Conservation (phyloP, 495 filamentous ascomycete species). For the Talaromyces nanjingensis region DNA sequence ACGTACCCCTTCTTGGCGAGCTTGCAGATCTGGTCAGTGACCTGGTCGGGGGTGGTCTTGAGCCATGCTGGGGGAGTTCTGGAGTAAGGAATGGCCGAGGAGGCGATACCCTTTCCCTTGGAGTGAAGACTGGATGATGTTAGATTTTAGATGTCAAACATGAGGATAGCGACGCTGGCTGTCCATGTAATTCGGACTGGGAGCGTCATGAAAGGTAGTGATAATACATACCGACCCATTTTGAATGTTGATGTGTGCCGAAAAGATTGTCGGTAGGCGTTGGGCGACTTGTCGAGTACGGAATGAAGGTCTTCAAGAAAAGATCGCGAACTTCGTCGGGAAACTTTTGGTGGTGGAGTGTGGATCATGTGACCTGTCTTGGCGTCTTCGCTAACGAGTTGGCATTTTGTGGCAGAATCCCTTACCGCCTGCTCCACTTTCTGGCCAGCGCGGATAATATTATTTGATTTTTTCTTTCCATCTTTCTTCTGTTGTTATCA, state of each 20-base stretch:
- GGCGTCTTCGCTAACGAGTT: constrained; percentile 7
- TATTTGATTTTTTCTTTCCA: constrained; percentile 4
- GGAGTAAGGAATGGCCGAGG: constrained; percentile 93
- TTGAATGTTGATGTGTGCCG: constrained; percentile 22
- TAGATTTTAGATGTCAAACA: constrained; percentile 8
- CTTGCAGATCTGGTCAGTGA: constrained; percentile 98
- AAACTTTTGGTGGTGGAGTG: constrained; percentile 8
- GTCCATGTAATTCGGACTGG: background rate
- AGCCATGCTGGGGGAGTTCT: constrained; percentile 87
- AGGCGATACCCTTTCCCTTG: constrained; percentile 97
- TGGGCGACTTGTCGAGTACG: constrained; percentile 10
- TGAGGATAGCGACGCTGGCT: constrained; percentile 6
- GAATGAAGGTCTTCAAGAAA: background rate
- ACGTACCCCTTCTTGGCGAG: constrained; percentile 80
- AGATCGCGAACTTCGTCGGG: background rate
- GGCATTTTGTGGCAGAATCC: background rate
- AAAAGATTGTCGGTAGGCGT: constrained; percentile 24
- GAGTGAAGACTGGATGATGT: constrained; percentile 75
- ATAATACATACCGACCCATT: constrained; percentile 7
- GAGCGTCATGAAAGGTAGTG: background rate
- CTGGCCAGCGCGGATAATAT: background rate
- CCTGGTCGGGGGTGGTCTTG: constrained; percentile 82
- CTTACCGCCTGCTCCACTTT: background rate
- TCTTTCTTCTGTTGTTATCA: constrained; percentile 23
- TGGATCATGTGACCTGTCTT: constrained; percentile 9